These are phyloP conservation scores for Talaromyces sp. DNA, from an alignment of 2,329 filamentous ascomycete genomes.

Conservation along the genomic window DNA sequence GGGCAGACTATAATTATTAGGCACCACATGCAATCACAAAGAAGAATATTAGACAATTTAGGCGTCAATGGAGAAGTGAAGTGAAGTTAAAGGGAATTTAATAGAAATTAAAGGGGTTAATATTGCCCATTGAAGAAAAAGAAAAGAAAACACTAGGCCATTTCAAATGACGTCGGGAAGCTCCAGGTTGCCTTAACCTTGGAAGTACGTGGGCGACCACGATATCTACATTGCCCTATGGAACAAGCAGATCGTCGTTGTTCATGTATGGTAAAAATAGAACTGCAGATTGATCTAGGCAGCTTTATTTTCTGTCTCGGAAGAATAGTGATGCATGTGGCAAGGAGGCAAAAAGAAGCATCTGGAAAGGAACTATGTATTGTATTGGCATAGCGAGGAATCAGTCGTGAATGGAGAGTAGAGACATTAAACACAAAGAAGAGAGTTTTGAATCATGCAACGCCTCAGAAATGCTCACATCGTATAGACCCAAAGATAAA, in stretches of 20 bases:
- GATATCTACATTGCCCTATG: not conserved
- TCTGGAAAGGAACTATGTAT: conserved; percentile 3
- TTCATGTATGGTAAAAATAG: conserved; percentile 20
- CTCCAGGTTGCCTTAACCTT: not conserved
- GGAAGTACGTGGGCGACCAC: not conserved
- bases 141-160: not conserved
- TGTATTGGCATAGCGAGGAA: not conserved
- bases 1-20: conserved; percentile 9
- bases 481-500: not conserved
- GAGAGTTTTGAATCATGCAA: not conserved
- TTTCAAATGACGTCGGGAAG: conserved; percentile 12
- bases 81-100: not conserved
- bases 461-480: conserved; percentile 8
- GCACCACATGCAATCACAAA: not conserved
- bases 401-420: not conserved
- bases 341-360: conserved; percentile 17
- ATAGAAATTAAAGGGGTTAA: not conserved
- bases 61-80: not conserved
- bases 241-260: not conserved
- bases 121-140: not conserved
- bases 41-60: not conserved
- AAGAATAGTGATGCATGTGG: conserved; percentile 21
- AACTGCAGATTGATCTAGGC: conserved; percentile 14
- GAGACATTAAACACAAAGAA: not conserved
- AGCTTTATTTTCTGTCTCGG: conserved; percentile 20